A percentile compares a stretch with the other conserved stretches of the same genome.
Conservation (phyloP, 1,139 yeast genomes). For the Geotrichum restrictum region DNA sequence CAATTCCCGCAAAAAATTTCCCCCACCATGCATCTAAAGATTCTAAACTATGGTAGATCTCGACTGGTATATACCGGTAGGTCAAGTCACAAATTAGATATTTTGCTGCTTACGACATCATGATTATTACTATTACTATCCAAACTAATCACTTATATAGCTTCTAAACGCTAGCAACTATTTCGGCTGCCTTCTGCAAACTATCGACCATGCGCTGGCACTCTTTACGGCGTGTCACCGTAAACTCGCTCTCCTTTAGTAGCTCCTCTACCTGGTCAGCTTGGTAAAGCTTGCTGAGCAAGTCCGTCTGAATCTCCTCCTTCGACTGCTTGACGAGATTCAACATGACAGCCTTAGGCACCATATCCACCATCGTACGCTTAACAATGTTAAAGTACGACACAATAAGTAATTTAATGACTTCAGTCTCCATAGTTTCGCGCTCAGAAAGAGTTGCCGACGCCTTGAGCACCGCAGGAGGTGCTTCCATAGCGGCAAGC, state of each 20-base stretch:
- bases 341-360: slow-evolving; percentile 93
- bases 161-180: slow-evolving; percentile 54
- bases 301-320: slow-evolving; percentile 85
- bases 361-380: slow-evolving; percentile 85
- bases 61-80: too few species aligned
- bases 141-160: not conserved
- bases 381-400: slow-evolving; percentile 90
- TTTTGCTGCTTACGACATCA: too few species aligned
- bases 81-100: too few species aligned
- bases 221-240: slow-evolving; percentile 91
- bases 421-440: slow-evolving; percentile 95
- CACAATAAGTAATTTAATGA: slow-evolving; percentile 81
- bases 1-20: too few species aligned
- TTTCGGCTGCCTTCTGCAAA: slow-evolving; percentile 81
- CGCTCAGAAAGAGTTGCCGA: slow-evolving; percentile 93
- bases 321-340: slow-evolving; percentile 71
- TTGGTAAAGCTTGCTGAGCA: slow-evolving; percentile 81
- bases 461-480: slow-evolving; percentile 91
- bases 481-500: slow-evolving; percentile 93
- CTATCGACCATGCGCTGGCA: slow-evolving; percentile 94
- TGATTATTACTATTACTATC: too few species aligned
- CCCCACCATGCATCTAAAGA: too few species aligned
- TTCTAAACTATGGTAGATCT: not conserved
- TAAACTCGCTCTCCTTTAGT: slow-evolving; percentile 86
- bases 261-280: slow-evolving; percentile 73